A percentile compares a stretch with the other conserved stretches of the same genome.
phyloP scores from a whole-genome alignment of 2,329 filamentous ascomycete species.

The Xylariaceae sp. region DNA sequence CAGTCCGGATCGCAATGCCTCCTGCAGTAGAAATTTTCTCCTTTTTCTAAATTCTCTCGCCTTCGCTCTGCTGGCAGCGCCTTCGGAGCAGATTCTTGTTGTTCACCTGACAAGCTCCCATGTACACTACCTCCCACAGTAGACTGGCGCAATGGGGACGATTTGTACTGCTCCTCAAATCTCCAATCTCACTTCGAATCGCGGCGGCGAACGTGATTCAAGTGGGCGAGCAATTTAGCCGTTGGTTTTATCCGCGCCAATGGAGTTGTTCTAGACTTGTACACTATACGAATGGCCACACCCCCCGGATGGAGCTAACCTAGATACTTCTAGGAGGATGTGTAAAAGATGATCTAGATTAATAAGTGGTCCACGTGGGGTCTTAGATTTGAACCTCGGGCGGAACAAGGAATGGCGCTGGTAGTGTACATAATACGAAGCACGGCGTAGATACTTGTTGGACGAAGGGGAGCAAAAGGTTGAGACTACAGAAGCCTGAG shows the following conservation, averaged over 20 bases:
- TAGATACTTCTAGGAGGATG: not conserved
- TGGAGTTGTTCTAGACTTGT: conserved; percentile 1
- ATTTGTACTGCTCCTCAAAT: not conserved
- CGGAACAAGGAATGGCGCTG: too few relatives aligned
- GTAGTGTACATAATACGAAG: too few relatives aligned
- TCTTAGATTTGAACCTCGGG: too few relatives aligned
- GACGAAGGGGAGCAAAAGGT: too few relatives aligned
- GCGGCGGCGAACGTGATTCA: not conserved
- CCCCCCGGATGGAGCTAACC: not conserved
- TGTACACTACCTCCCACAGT: not conserved
- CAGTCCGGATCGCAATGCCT: not conserved
- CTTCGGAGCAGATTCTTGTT: conserved; percentile 12
- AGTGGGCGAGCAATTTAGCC: conserved; percentile 17
- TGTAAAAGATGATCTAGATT: too few relatives aligned
- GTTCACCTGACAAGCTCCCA: conserved; percentile 13
- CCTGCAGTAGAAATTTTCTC: not conserved
- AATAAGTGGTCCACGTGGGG: too few relatives aligned
- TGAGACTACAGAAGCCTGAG: too few relatives aligned
- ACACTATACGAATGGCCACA: too few relatives aligned
- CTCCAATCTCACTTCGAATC: not conserved
- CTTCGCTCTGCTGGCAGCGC: conserved; percentile 3
- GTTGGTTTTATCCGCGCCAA: conserved; percentile 19
- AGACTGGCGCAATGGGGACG: conserved; percentile 20
- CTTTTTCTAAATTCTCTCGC: not conserved
- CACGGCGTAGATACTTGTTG: too few relatives aligned